Conservation (phyloP, 495 filamentous ascomycete genomes). For the Talaromyces proteolyticus region DNA sequence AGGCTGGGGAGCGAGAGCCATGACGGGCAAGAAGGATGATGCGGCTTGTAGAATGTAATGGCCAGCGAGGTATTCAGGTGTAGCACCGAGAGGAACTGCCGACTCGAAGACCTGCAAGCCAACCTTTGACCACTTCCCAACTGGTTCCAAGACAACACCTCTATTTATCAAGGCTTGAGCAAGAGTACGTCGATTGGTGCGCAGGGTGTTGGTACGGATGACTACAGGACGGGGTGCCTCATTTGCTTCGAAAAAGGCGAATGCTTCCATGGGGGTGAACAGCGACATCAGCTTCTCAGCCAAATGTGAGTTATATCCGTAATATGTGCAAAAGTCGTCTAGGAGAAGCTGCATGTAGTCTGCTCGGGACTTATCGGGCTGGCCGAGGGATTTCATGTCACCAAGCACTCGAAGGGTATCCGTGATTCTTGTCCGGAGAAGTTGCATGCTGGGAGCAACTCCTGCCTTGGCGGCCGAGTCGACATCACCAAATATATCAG, state of each 20-base stretch:
- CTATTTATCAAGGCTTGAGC: slow-evolving; percentile 95
- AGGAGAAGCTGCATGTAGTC: slow-evolving; percentile 84
- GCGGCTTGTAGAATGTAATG: slow-evolving; percentile 98
- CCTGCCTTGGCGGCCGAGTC: slow-evolving; percentile 47
- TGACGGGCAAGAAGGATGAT: slow-evolving; percentile 94
- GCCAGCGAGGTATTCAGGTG: slow-evolving; percentile 92
- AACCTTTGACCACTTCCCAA: slow-evolving; percentile 98
- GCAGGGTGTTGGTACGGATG: slow-evolving; percentile 89
- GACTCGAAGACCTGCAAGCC: slow-evolving; percentile 94
- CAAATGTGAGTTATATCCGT: slow-evolving; percentile 78
- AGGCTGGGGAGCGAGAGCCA: slow-evolving; percentile 93
- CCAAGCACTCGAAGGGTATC: slow-evolving; percentile 89
- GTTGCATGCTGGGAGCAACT: slow-evolving; percentile 80
- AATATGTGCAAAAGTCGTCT: slow-evolving; percentile 91
- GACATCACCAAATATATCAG: slow-evolving; percentile 60
- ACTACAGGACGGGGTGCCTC: slow-evolving; percentile 85
- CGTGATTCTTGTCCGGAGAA: slow-evolving; percentile 84
- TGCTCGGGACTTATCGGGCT: slow-evolving; percentile 70
- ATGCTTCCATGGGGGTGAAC: slow-evolving; percentile 89
- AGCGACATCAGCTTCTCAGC: slow-evolving; percentile 85
- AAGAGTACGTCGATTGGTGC: slow-evolving; percentile 84
- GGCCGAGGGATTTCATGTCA: slow-evolving; percentile 72
- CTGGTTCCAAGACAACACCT: slow-evolving; percentile 90
- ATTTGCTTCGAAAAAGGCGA: slow-evolving; percentile 98
- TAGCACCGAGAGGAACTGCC: slow-evolving; percentile 91